phyloP scores from a whole-genome alignment of 768 basidiomycete species.

The Xerocomellus intermedius region DNA sequence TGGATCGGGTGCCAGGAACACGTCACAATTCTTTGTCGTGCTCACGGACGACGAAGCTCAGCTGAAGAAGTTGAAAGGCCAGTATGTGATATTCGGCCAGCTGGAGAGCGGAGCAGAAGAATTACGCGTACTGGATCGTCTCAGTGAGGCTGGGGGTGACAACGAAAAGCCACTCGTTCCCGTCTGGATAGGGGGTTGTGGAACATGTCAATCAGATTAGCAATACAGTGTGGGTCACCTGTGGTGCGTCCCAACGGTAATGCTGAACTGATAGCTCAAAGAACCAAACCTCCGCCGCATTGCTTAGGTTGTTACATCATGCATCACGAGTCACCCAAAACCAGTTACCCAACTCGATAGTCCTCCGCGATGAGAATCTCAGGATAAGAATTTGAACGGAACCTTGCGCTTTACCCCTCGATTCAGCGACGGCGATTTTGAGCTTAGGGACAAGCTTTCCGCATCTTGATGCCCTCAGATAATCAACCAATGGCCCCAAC shows the following conservation, averaged over 20 bases:
- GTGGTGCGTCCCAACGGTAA: not conserved
- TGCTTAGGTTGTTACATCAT: not conserved
- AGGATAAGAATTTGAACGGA: conserved; percentile 1
- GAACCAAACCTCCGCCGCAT: not conserved
- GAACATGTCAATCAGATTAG: conserved; percentile 15
- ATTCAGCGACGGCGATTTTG: not conserved
- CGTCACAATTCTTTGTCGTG: conserved; percentile 51
- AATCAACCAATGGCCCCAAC: not conserved
- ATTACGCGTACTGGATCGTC: conserved; percentile 33
- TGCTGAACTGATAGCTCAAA: not conserved
- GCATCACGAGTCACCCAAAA: conserved; percentile 4
- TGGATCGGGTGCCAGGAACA: conserved; percentile 45
- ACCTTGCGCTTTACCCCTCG: not conserved
- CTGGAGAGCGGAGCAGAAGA: conserved; percentile 34
- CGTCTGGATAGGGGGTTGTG: conserved; percentile 47
- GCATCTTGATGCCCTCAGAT: not conserved
- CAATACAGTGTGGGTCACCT: not conserved
- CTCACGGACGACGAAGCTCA: conserved; percentile 40
- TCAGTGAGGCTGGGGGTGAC: conserved; percentile 33
- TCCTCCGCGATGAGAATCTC: not conserved
- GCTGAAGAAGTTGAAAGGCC: conserved; percentile 48
- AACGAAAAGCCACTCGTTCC: conserved; percentile 36
- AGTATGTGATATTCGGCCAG: conserved; percentile 46
- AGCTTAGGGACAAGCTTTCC: not conserved
- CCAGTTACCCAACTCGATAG: not conserved